Evolutionary conservation across 1,284 basidiomycete genomes (phyloP), one percentile per base, ranked within the genome.

Genomic region (Cystobasidium slooffiae): DNA sequence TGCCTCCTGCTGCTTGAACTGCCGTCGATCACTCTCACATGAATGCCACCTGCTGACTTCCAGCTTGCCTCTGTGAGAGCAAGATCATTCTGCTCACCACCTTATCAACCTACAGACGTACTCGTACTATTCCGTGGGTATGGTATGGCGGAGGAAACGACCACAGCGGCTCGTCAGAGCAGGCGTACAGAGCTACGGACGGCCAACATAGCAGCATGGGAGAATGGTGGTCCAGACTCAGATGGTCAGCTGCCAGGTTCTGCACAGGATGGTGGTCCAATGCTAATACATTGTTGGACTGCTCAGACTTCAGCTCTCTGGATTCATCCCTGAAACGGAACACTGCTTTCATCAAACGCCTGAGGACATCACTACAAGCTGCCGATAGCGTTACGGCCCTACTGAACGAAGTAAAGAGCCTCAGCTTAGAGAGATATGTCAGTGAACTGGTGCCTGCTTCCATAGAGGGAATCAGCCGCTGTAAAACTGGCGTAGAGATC

Each of bases 281-380:
- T 2, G 10, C 5, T 43, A 52, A 43, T 9, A 37, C 31, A 10
- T 24, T 6, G 22, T 61, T 37, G 37, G 20, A 41, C 0, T 12
- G 12, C 6, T 6, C 41, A 58, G 63, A 52, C 6, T 24, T 67
- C 37, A 58, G 53, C 18, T 61, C 68, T 52, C 65, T 94, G 46
- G 94, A 97, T 82, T 93, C 94, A 2, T 97, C 94, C 47, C 84
- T 98, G 74, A 97, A 94, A 84, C 89, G 92, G 24, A 94, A 98
- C 82, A 97, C 93, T 0, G 92, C 93, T 0, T 87, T 96, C 76
- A 92, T 97, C 77, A 97, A 95, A 83, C 89, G 91, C 47, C 90
- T 96, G 80, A 87, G 89, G 49, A 91, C 89, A 80, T 91, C 91
- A 44, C 85, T 94, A 79, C 89, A 90, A 63, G 59, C 77, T 7